Percentiles rank a stretch among this genome's conserved stretches.
Evolutionary conservation across 2,329 filamentous ascomycete genomes (phyloP).

Genomic region (Aspergillus calidoustus): DNA sequence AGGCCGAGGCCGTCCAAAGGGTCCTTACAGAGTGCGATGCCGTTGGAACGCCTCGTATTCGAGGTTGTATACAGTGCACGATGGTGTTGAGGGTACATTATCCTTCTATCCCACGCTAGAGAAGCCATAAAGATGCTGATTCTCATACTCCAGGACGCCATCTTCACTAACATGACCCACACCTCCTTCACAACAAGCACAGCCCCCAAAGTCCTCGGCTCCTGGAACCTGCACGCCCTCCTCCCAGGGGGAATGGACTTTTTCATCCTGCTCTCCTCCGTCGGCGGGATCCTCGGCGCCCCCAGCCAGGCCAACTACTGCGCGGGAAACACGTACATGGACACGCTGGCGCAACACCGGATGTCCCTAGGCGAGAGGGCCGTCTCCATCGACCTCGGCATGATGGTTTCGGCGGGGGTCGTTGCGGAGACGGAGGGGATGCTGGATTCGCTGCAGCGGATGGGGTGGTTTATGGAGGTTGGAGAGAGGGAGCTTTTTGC

Average conservation of each 20-base stretch:
- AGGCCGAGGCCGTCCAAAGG: no score
- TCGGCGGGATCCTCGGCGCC: slow-evolving; percentile 51
- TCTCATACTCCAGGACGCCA: background rate
- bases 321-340: slow-evolving; percentile 45
- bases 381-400: slow-evolving; percentile 8
- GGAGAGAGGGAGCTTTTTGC: no score
- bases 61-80: no score
- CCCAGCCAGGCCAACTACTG: slow-evolving; percentile 52
- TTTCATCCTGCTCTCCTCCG: slow-evolving; percentile 48
- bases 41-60: no score
- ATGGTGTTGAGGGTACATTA: no score
- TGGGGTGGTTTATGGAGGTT: no score
- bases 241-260: slow-evolving; percentile 42
- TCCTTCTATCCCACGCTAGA: no score
- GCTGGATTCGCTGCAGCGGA: background rate
- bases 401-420: background rate
- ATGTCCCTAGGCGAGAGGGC: background rate
- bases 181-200: background rate
- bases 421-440: background rate
- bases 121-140: background rate
- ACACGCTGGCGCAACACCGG: slow-evolving; percentile 1
- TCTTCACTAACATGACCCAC: background rate
- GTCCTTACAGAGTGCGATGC: no score
- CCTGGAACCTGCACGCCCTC: slow-evolving; percentile 36
- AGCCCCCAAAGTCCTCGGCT: slow-evolving; percentile 43